A percentile compares a stretch with the other conserved stretches of the same genome.
Conservation (phyloP, 768 basidiomycete genomes). For the Tricholoma flavovirens region DNA sequence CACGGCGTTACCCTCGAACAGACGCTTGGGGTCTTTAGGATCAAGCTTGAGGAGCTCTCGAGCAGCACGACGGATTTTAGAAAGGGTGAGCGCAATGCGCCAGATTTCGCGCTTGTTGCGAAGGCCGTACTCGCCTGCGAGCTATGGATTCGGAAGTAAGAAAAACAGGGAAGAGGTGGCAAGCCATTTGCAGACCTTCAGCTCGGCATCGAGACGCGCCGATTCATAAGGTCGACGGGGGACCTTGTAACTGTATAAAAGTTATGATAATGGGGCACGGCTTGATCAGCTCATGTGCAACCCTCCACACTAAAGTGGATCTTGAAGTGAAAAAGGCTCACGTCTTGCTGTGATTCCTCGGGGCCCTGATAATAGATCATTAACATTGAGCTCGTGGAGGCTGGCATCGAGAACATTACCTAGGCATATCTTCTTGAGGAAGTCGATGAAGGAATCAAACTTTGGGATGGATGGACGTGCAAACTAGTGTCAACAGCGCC, state of each 20-base stretch:
- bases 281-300: slow-evolving; percentile 59
- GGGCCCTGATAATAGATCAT: slow-evolving; percentile 55
- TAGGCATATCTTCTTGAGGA: slow-evolving; percentile 76
- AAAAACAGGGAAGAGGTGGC: not conserved
- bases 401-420: slow-evolving; percentile 44
- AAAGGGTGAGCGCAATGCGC: slow-evolving; percentile 96
- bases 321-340: slow-evolving; percentile 62
- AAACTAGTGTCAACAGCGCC: slow-evolving; percentile 36
- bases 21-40: slow-evolving; percentile 98
- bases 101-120: slow-evolving; percentile 99
- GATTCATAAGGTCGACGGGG: slow-evolving; percentile 96
- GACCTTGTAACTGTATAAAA: slow-evolving; percentile 85
- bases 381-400: slow-evolving; percentile 21
- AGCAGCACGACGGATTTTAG: slow-evolving; percentile 99
- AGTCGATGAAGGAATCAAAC: slow-evolving; percentile 27
- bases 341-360: slow-evolving; percentile 92
- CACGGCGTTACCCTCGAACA: slow-evolving; percentile 98
- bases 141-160: slow-evolving; percentile 42
- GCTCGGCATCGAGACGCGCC: slow-evolving; percentile 97
- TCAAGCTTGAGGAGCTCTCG: slow-evolving; percentile 99
- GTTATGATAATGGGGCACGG: slow-evolving; percentile 61
- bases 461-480: slow-evolving; percentile 14
- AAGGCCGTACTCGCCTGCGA: slow-evolving; percentile 99
- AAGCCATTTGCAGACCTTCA: slow-evolving; percentile 64
- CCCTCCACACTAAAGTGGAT: slow-evolving; percentile 65